Conservation (phyloP, 2,329 filamentous ascomycete species). For the Penicillium brevicompactum region DNA sequence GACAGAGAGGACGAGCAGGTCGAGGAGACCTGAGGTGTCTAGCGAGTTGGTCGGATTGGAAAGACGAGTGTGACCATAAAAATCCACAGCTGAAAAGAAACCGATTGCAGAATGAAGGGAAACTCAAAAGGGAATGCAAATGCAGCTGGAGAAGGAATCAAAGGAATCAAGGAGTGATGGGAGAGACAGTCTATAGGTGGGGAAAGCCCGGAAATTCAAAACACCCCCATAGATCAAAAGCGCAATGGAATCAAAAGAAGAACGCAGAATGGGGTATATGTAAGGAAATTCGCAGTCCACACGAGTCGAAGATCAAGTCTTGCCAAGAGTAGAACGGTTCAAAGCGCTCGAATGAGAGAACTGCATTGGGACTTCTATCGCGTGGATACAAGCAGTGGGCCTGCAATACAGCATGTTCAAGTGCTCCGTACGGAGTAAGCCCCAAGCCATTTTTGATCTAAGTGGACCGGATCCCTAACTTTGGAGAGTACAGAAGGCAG, state of each 20-base stretch:
- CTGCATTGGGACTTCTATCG: not conserved
- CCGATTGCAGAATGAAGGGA: not conserved
- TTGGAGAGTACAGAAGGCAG: not conserved
- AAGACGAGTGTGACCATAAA: not conserved
- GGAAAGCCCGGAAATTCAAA: not conserved
- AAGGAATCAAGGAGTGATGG: not conserved
- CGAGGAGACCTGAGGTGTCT: not conserved
- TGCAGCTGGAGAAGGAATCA: not conserved
- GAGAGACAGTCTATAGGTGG: not conserved
- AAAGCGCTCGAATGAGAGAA: not conserved
- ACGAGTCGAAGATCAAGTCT: not conserved
- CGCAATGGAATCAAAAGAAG: not conserved
- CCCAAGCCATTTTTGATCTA: not conserved
- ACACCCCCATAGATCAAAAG: constrained; percentile 4
- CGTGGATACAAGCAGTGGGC: constrained; percentile 1
- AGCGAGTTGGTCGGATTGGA: not conserved
- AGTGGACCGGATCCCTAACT: not conserved
- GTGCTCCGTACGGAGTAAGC: not conserved
- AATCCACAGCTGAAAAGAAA: not conserved
- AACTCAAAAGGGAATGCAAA: not conserved
- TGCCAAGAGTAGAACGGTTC: not conserved
- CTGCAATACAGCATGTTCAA: not conserved
- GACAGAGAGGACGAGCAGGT: not conserved
- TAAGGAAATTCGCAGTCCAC: constrained; percentile 2
- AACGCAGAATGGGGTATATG: constrained; percentile 5